Conservation (phyloP, 148 eudicot species). For the Arbutus unedo region DNA sequence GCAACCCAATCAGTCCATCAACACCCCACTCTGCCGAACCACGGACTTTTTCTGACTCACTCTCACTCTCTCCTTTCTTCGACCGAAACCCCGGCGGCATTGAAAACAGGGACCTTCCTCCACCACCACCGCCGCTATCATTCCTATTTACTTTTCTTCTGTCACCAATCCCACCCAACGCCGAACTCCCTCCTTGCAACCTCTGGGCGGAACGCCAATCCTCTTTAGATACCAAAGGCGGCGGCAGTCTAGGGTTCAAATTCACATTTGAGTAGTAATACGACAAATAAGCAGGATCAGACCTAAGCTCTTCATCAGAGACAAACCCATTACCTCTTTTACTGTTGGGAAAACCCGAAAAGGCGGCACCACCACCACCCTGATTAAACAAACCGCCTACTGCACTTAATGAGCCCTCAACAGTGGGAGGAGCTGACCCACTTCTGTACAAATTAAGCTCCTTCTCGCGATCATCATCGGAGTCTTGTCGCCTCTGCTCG, state of each 20-base stretch:
- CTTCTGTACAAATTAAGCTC: constrained; percentile 82
- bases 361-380: constrained; percentile 31
- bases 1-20: constrained; percentile 91
- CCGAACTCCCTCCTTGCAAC: constrained; percentile 82
- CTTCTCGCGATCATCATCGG: constrained; percentile 62
- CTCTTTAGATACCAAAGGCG: constrained; percentile 80
- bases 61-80: constrained; percentile 72
- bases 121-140: constrained; percentile 50
- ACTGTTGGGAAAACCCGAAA: constrained; percentile 49
- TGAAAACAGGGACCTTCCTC: constrained; percentile 50
- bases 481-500: constrained; percentile 63
- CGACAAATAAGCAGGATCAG: constrained; percentile 86
- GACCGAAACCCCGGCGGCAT: constrained; percentile 90
- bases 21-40: constrained; percentile 84
- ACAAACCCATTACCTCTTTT: constrained; percentile 51
- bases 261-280: constrained; percentile 86
- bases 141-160: constrained; percentile 63
- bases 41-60: constrained; percentile 47
- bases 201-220: constrained; percentile 86
- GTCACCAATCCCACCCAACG: constrained; percentile 81
- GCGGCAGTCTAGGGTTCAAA: constrained; percentile 92
- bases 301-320: constrained; percentile 93
- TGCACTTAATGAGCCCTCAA: constrained; percentile 93
- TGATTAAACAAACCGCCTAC: constrained; percentile 64
- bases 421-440: constrained; percentile 99